Base-by-base conservation (phyloP, 139 green algal species). In the Auxenochlorella pyrenoidosa region DNA sequence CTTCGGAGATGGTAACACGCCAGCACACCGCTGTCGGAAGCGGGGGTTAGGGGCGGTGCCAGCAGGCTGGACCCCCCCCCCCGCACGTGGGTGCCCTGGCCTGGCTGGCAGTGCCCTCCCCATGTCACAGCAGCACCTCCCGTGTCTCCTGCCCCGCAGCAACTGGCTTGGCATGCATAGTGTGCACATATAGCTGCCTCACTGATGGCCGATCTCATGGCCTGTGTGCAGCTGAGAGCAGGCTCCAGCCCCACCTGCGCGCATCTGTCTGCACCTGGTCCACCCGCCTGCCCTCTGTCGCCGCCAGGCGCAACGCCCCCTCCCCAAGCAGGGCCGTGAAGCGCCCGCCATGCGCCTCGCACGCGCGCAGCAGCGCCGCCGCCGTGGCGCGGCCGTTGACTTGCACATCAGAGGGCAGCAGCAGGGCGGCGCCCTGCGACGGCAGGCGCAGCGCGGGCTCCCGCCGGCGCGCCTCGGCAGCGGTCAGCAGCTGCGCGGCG, bases 341-440 rank as follows among this genome's bases (percentile, higher is more conserved):
- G 44, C 81, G 75, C 22, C n/a, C 72, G 65, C 75, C 84, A 0
- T 82, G 32, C 0, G 66, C 70, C 26, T 87, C n/a, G 65, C 94
- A 96, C 6, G 66, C 70, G 0, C 86, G 79, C 79, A 95, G 90
- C 77, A 96, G 82, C 54, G 77, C 76, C 28, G 87, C 89, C 19
- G 92, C 93, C 28, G 93, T 75, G 5, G 59, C 73, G 71, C 90
- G 92, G 36, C 94, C 94, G 68, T 94, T 96, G 22, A 91, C 86
- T 36, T 84, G 79, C n/a, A 47, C 12, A 41, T 87, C 82, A 30
- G n/a, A 65, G 15, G 59, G 72, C 32, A 92, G 41, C 32, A 82
- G 41, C 54, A 91, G 51, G 3, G 77, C 84, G 5, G 63, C 47
- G 32, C 73, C 89, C 6, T 66, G 58, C 2, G 38, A 12, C 5